Evolutionary conservation across 179 eudicot species (phyloP), one percentile per base, ranked within the genome.

Genomic region (Pouteria campechiana): DNA sequence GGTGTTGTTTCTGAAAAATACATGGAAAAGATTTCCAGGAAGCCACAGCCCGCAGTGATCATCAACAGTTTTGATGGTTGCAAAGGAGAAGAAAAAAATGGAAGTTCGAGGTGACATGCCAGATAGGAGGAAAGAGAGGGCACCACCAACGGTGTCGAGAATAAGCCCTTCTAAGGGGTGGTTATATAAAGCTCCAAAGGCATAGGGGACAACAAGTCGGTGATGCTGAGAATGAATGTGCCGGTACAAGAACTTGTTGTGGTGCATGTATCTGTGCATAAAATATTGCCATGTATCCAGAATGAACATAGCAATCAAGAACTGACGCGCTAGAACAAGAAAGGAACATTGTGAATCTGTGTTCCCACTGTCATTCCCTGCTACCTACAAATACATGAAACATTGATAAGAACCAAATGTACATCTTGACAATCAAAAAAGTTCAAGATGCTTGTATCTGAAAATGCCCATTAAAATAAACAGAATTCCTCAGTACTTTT

Each of bases 41-140:
- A 83, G 72, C 89, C 78, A 74, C n/a, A 83, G 62, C 19, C 94
- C 94, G 23, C 94, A 83, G 46, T 83, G 94, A 34, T 83, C 94
- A 19, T 83, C 94, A 18, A 83, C 85, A 2, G 94, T 79, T 50
- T 83, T 83, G 43, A 83, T 58, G 49, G 83, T 75, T 36, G 94
- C 94, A 32, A 83, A 83, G 43, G 89, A 76, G 55, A 83, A 83
- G 78, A 83, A 83, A 63, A 70, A 79, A 28, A 83, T 78, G 33
- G 94, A 78, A 32, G 75, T 54, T 17, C 89, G 75, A 27, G 94
- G 82, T 12, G 94, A 68, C 94, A 83, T 83, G 19, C 94, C 94
- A 0, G 94, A 79, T 6, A 67, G 51, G 17, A 83, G 85, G 54
- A 83, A 83, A 10, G 94, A 64, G 0, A 83, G 58, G 14, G 85